Base-by-base conservation (phyloP, 129 eudicot species). In the Centaurea solstitialis region DNA sequence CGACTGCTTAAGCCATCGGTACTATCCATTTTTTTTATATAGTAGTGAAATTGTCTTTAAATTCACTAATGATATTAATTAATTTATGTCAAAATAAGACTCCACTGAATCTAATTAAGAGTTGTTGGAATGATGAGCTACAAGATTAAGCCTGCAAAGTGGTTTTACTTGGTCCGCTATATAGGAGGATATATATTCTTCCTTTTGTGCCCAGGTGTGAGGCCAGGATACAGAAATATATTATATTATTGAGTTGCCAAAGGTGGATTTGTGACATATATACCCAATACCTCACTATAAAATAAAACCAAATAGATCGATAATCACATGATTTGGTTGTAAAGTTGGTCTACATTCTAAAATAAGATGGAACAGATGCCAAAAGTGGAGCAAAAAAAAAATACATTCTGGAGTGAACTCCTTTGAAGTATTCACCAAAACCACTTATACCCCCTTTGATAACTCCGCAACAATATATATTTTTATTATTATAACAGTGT, bases 401-500 rank as follows among this genome's bases (percentile, higher is more conserved):
- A 13, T 22, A 53, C 57, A 1, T 68, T 50, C 23, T 26, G 65
- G 35, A 30, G 71, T 67, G 28, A 33, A 24, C 30, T 67, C 71
- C 15, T 67, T 1, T 1, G 30, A 18, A 64, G 26, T 30, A 7
- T 22, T 79, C 28, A 71, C 24, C 57, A 50, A 33, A 70, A 20
- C 71, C 77, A 70, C 18, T 79, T 70, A 37, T 35, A 61, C 45
- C 17, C 26, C 21, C n/a, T 50, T 72, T n/a, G 20, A 50, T 61
- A 72, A 80, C 78, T 38, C 78, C 37, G 43, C 68, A 28, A 43
- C 45, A 66, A 67, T 18, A 67, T 57, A 57, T 57, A 53, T 53
- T 15, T 77, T 43, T 78, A n/a, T 67, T 26, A 68, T 78, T 68
- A 20, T 68, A 28, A n/a, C 74, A 8, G 66, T 75, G 30, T 17